Evolutionary conservation across 768 basidiomycete species (phyloP), one percentile per base, ranked within the genome.

Genomic region (Auriscalpium orientale): DNA sequence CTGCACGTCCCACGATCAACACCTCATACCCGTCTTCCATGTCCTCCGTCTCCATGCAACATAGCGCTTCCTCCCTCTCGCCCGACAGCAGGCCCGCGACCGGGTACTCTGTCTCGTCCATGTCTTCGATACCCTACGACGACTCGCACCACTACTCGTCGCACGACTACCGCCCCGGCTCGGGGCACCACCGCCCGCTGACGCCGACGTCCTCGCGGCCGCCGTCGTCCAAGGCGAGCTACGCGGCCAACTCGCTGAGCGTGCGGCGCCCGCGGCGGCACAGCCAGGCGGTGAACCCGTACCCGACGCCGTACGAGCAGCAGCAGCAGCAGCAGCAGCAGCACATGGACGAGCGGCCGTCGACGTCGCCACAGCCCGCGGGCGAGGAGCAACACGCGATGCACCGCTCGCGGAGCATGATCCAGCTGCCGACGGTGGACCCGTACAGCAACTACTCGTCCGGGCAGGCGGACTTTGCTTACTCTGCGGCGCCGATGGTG

Each of bases 61-160:
- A 81, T 54, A 82, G 82, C 37, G 87, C 86, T 0, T 88, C 87
- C 0, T 74, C 76, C 8, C 69, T 89, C 61, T 91, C 90, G 4
- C 90, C 90, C 6, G 90, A 92, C 68, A 89, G 87, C 70, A 83
- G 90, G 51, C 90, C 90, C 1, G 86, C 85, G 2, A 91, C 90
- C 0, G 88, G 90, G 16, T 92, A 92, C 69, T 91, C 90, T 40
- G 88, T 90, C 55, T 85, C 87, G 2, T 89, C 87, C 12, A 87
- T 90, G 61, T 87, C 85, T 1, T 89, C 87, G 18, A 66, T 89
- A 49, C 61, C 65, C 64, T 56, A 68, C 61, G 58, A 89, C 68
- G 84, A 85, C 53, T 71, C 34, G 72, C 64, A 80, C 55, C 78
- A 80, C 55, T 58, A 59, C 37, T 51, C 61, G 11, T 61, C 68